These are phyloP conservation scores for Filobasidium wieringae DNA, from an alignment of 768 basidiomycete genomes.

Conservation along the genomic window DNA sequence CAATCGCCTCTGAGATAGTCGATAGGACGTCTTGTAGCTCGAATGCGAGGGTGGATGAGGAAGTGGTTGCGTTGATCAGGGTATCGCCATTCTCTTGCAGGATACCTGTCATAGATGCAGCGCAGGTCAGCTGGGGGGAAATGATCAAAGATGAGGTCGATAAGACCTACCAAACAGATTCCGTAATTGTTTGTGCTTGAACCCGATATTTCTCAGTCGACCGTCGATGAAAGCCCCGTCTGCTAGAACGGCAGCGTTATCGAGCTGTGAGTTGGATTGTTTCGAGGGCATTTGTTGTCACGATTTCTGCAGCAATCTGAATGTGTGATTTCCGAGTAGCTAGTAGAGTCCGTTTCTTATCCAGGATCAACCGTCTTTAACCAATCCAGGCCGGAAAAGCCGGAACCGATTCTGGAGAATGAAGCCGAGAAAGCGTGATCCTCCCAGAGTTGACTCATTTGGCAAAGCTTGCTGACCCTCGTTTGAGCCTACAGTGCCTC, in stretches of 20 bases:
- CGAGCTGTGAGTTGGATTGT: not conserved
- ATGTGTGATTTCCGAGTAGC: too few relatives aligned
- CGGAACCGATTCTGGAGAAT: too few relatives aligned
- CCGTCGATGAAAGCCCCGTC: slow-evolving; percentile 6
- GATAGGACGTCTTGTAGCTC: slow-evolving; percentile 4
- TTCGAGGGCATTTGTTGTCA: too few relatives aligned
- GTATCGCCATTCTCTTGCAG: not conserved
- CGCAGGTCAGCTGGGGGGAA: not conserved
- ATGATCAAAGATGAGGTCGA: not conserved
- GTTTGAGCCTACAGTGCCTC: too few relatives aligned
- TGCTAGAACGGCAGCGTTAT: not conserved
- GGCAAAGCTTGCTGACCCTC: too few relatives aligned
- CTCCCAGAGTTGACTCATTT: too few relatives aligned
- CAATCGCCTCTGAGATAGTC: not conserved
- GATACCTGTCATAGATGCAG: not conserved
- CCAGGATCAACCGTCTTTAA: too few relatives aligned
- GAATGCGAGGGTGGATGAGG: not conserved
- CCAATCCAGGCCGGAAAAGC: too few relatives aligned
- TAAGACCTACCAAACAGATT: slow-evolving; percentile 4
- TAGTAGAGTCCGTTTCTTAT: too few relatives aligned
- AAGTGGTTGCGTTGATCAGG: not conserved
- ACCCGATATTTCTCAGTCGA: not conserved
- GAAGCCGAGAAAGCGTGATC: too few relatives aligned
- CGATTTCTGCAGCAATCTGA: too few relatives aligned
- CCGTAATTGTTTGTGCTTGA: slow-evolving; percentile 13